phyloP scores from a whole-genome alignment of 345 rosid species.

The Eucalyptus curtisii region DNA sequence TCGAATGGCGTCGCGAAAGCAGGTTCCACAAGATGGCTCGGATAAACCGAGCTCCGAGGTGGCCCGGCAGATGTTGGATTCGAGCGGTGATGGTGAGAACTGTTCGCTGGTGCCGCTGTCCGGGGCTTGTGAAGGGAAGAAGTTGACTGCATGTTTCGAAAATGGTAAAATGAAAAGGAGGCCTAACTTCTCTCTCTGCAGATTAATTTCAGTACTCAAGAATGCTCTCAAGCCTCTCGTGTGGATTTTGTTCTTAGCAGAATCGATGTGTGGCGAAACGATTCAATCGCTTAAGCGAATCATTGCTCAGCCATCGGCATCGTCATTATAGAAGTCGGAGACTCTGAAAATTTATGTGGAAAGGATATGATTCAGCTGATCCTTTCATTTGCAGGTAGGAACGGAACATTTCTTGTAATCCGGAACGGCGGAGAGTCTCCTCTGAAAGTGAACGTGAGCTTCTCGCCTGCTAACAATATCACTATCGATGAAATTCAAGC shows the following conservation, averaged over 20 bases:
- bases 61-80: not conserved
- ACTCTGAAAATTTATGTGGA: not conserved
- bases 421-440: not conserved
- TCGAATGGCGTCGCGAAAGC: not conserved
- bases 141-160: not conserved
- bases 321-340: not conserved
- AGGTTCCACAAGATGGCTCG: not conserved
- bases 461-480: not conserved
- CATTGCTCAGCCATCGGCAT: not conserved
- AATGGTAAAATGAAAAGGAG: not conserved
- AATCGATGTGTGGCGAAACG: not conserved
- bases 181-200: not conserved
- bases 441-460: not conserved
- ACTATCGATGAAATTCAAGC: not conserved
- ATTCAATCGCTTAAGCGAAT: not conserved
- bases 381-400: not conserved
- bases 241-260: not conserved
- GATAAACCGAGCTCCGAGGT: not conserved
- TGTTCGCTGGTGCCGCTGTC: not conserved
- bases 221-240: not conserved
- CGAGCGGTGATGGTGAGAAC: not conserved
- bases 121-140: not conserved
- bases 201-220: not conserved
- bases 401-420: not conserved
- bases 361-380: not conserved